phyloP scores from a whole-genome alignment of 2,329 filamentous ascomycete genomes.

The Aureobasidium musti region DNA sequence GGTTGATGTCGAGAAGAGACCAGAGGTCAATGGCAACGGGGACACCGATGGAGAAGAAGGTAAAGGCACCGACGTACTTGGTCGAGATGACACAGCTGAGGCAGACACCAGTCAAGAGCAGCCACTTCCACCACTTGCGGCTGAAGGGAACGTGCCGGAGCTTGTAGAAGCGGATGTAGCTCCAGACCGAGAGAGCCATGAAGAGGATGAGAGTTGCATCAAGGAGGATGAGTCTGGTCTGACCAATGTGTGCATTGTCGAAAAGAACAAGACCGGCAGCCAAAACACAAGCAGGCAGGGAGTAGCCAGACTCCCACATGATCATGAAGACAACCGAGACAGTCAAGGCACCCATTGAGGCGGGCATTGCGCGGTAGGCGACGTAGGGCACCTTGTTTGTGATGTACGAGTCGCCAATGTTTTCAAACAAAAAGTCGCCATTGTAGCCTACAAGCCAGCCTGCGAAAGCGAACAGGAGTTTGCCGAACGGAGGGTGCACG shows the following conservation, averaged over 20 bases:
- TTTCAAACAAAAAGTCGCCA: conserved; percentile 96
- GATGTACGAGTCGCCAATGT: conserved; percentile 98
- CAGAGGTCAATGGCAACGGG: conserved; percentile 93
- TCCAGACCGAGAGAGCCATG: conserved; percentile 92
- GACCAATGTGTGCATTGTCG: conserved; percentile 96
- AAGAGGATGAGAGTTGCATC: conserved; percentile 92
- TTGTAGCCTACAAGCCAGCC: conserved; percentile 98
- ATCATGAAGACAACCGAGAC: conserved; percentile 94
- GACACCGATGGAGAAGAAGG: conserved; percentile 94
- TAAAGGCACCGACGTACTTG: conserved; percentile 96
- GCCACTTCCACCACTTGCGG: conserved; percentile 99
- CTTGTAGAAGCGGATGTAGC: conserved; percentile 98
- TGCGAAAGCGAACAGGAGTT: conserved; percentile 94
- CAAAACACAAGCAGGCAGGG: conserved; percentile 84
- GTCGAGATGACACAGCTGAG: conserved; percentile 97
- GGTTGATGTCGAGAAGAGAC: conserved; percentile 88
- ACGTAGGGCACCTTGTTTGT: conserved; percentile 97
- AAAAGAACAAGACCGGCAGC: conserved; percentile 85
- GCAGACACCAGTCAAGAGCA: conserved; percentile 89
- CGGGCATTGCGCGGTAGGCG: conserved; percentile 90
- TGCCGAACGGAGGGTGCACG: conserved; percentile 96
- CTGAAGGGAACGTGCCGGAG: conserved; percentile 83
- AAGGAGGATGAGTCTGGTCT: conserved; percentile 91
- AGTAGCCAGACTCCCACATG: conserved; percentile 99
- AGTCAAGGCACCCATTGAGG: conserved; percentile 85